Percentiles rank a stretch among this genome's conserved stretches.
Evolutionary conservation across 768 basidiomycete species (phyloP).

Genomic region (Dictyophora rubrovolvata): DNA sequence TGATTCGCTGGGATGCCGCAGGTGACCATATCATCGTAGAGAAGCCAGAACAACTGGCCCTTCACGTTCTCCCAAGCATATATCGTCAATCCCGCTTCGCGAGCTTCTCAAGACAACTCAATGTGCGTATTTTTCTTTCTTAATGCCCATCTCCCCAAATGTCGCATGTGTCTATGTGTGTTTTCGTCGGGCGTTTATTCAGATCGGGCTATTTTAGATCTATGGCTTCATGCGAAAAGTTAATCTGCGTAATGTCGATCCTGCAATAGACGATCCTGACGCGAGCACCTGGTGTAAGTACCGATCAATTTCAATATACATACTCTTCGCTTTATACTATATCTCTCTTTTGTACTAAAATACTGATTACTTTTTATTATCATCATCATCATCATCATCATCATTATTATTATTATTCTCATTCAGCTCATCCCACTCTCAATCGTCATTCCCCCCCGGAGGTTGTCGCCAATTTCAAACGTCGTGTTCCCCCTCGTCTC

Average conservation of each 20-base stretch:
- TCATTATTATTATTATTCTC: too few species aligned
- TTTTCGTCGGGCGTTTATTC: background rate
- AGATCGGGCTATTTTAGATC: slow-evolving; percentile 44
- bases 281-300: slow-evolving; percentile 93
- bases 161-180: background rate
- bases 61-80: slow-evolving; percentile 87
- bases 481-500: slow-evolving; percentile 86
- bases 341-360: slow-evolving; percentile 12
- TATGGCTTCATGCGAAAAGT: slow-evolving; percentile 99
- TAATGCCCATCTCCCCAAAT: background rate
- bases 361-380: slow-evolving; percentile 11
- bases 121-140: slow-evolving; percentile 46
- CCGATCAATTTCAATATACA: background rate
- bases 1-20: slow-evolving; percentile 93
- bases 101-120: slow-evolving; percentile 94
- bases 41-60: slow-evolving; percentile 83
- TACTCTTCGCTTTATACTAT: slow-evolving; percentile 9
- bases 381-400: too few species aligned
- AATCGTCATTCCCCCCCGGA: slow-evolving; percentile 85
- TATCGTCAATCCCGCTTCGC: slow-evolving; percentile 97
- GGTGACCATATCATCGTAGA: slow-evolving; percentile 96
- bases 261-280: slow-evolving; percentile 90
- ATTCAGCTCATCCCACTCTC: slow-evolving; percentile 86
- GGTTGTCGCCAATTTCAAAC: slow-evolving; percentile 89
- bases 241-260: slow-evolving; percentile 90